These are phyloP conservation scores for Phytophthora podocarpi DNA, from an alignment of 352 stramenopile species.

Conservation along the genomic window DNA sequence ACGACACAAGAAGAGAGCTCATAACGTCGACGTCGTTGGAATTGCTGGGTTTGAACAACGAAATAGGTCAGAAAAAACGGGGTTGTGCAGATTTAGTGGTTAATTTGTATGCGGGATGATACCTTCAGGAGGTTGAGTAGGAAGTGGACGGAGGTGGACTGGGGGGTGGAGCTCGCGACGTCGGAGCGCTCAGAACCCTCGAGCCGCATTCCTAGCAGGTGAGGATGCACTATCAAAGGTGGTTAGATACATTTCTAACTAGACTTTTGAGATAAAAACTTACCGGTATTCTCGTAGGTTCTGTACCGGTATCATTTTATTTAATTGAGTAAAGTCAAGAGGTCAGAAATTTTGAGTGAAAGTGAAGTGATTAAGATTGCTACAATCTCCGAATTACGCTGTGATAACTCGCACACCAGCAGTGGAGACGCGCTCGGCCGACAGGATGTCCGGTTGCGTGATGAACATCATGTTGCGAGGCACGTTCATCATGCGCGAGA, in stretches of 20 bases:
- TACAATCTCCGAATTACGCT: neutral
- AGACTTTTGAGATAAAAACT: too few relatives aligned
- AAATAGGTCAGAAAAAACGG: too few relatives aligned
- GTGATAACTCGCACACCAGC: slow-evolving; percentile 65
- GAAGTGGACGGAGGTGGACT: slow-evolving; percentile 11
- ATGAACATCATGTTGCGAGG: slow-evolving; percentile 92
- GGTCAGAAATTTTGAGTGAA: too few relatives aligned
- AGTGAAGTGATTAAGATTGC: too few relatives aligned
- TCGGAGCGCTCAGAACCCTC: neutral
- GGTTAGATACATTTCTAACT: neutral
- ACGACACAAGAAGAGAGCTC: slow-evolving; percentile 57
- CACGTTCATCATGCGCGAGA: slow-evolving; percentile 66
- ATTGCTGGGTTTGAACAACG: too few relatives aligned
- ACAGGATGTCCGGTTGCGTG: slow-evolving; percentile 67
- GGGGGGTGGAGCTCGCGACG: neutral
- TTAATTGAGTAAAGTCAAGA: too few relatives aligned
- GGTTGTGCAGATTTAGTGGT: too few relatives aligned
- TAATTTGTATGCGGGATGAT: too few relatives aligned
- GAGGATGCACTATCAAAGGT: too few relatives aligned
- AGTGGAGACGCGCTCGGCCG: slow-evolving; percentile 65
- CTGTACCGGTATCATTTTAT: too few relatives aligned
- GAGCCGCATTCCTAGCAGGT: slow-evolving; percentile 16
- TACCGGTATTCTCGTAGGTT: too few relatives aligned
- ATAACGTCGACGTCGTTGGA: slow-evolving; percentile 46
- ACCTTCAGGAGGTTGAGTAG: slow-evolving; percentile 27